These are phyloP conservation scores for Citrus trifoliata DNA, from an alignment of 345 rosid species.

Conservation along the genomic window DNA sequence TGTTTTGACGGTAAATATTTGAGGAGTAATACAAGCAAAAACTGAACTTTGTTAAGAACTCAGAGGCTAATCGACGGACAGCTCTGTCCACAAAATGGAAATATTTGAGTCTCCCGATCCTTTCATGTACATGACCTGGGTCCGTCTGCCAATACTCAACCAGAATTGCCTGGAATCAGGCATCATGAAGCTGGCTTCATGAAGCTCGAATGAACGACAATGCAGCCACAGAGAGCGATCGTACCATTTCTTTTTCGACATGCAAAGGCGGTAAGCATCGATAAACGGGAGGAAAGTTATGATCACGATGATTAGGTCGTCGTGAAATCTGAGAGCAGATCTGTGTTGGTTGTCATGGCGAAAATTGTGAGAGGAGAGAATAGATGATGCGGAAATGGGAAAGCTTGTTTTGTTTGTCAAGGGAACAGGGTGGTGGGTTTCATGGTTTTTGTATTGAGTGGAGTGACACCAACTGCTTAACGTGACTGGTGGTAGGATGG, in stretches of 20 bases:
- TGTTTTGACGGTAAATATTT: background rate
- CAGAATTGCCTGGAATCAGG: background rate
- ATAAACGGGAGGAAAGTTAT: slow-evolving; percentile 2
- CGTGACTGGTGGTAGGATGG: background rate
- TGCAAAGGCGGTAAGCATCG: background rate
- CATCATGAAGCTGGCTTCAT: background rate
- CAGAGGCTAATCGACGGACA: background rate
- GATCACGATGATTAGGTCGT: background rate
- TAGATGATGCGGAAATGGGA: too few relatives aligned
- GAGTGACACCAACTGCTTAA: background rate
- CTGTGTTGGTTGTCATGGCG: background rate
- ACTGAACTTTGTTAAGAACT: background rate
- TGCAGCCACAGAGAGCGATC: background rate
- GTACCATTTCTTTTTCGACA: background rate
- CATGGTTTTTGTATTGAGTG: background rate
- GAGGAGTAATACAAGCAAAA: background rate
- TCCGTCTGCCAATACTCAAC: background rate
- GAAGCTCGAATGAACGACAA: background rate
- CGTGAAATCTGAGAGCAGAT: background rate
- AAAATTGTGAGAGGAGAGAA: background rate
- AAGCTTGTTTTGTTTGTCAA: too few relatives aligned
- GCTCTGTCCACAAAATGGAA: background rate
- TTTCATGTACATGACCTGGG: background rate
- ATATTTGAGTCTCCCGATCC: background rate
- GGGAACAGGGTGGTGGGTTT: background rate